A percentile compares a stretch with the other conserved stretches of the same genome.
phyloP scores from a whole-genome alignment of 108 stramenopile species.

The Hondaea fermentalgiana region DNA sequence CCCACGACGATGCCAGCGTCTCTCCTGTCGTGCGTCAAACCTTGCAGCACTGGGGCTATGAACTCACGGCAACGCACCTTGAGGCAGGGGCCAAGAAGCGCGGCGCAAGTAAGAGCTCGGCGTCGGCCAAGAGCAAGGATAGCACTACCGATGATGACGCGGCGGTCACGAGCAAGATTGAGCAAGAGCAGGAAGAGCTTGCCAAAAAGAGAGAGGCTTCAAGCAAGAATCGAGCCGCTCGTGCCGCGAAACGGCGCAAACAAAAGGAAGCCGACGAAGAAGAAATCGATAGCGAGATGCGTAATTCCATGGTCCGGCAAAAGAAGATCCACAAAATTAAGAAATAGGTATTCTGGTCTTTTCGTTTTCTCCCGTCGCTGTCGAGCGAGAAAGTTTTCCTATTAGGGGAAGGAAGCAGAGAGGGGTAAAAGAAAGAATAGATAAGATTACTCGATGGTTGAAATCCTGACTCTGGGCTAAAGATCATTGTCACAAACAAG shows the following conservation, averaged over 20 bases:
- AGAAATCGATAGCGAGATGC: not conserved
- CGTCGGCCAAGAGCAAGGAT: too few relatives aligned
- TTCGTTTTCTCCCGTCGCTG: too few relatives aligned
- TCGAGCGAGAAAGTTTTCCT: too few relatives aligned
- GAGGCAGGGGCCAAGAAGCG: constrained; percentile 46
- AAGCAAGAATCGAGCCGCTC: not conserved
- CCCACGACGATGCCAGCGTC: constrained; percentile 50
- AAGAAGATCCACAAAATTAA: too few relatives aligned
- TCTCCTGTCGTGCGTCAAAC: constrained; percentile 90
- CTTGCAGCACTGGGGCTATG: constrained; percentile 87
- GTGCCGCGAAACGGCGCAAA: not conserved
- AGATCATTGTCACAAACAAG: too few relatives aligned
- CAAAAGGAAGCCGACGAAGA: not conserved
- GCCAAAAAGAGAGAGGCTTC: not conserved
- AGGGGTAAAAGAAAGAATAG: too few relatives aligned
- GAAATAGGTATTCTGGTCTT: too few relatives aligned
- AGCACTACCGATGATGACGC: not conserved
- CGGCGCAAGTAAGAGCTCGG: too few relatives aligned
- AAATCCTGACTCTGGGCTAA: too few relatives aligned
- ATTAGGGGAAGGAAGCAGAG: too few relatives aligned
- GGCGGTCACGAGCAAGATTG: not conserved
- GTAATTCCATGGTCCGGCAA: too few relatives aligned
- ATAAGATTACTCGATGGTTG: too few relatives aligned
- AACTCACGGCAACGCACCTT: constrained; percentile 66
- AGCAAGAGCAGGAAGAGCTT: not conserved